Percentiles rank a stretch among this genome's conserved stretches.
Evolutionary conservation across 148 eudicot genomes (phyloP).

Genomic region (Rhododendron simsii): DNA sequence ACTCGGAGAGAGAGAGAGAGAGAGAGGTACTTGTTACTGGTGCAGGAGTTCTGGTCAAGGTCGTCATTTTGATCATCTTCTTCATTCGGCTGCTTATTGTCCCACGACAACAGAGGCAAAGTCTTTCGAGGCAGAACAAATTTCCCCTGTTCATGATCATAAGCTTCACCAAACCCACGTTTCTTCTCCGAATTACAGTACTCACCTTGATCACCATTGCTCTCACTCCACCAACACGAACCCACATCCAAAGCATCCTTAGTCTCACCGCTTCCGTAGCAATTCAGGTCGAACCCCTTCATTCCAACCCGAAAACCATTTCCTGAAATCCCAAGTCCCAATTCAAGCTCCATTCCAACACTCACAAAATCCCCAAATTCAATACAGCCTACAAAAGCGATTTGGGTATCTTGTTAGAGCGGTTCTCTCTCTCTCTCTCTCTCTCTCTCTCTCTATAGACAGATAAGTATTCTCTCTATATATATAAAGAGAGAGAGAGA

Average conservation of each 20-base stretch:
- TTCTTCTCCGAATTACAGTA: slow-evolving; percentile 23
- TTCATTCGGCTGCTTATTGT: slow-evolving; percentile 34
- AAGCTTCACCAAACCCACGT: slow-evolving; percentile 20
- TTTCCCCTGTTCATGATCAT: slow-evolving; percentile 7
- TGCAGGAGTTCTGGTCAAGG: slow-evolving; percentile 19
- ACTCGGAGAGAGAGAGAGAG: not conserved
- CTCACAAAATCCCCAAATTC: not conserved
- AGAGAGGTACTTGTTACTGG: slow-evolving; percentile 25
- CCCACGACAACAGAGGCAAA: slow-evolving; percentile 44
- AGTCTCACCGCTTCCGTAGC: slow-evolving; percentile 1
- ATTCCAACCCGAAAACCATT: not conserved
- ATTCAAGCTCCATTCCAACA: slow-evolving; percentile 54
- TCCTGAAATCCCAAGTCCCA: slow-evolving; percentile 51
- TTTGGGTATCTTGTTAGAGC: slow-evolving; percentile 16
- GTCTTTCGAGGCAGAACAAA: slow-evolving; percentile 8
- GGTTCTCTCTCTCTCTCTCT: not conserved
- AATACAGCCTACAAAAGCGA: not conserved
- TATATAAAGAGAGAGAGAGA: not conserved
- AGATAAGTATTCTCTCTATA: too few species aligned
- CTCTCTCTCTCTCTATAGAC: not conserved
- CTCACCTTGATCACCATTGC: slow-evolving; percentile 1
- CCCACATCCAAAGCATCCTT: slow-evolving; percentile 11
- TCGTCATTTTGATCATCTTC: slow-evolving; percentile 16
- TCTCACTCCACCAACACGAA: slow-evolving; percentile 19
- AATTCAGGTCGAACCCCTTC: slow-evolving; percentile 28